phyloP scores from a whole-genome alignment of 495 filamentous ascomycete genomes.

The Terfezia boudieri region DNA sequence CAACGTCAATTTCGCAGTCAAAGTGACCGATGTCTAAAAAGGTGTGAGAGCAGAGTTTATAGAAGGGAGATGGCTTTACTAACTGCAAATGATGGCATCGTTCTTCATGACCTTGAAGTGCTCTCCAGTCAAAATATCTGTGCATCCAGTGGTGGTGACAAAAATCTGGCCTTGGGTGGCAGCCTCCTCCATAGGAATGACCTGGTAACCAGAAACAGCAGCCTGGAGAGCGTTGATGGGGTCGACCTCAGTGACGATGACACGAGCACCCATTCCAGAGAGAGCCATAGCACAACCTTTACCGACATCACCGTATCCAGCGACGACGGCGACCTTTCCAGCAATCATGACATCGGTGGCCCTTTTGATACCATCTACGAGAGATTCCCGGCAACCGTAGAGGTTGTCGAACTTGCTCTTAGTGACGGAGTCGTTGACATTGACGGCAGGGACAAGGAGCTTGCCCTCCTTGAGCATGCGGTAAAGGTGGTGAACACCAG shows the following conservation, averaged over 20 bases:
- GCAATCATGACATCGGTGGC: slow-evolving; percentile 99
- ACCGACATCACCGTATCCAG: slow-evolving; percentile 96
- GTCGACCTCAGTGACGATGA: slow-evolving; percentile 91
- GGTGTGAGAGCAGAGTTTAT: neutral
- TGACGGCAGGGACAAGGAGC: slow-evolving; percentile 88
- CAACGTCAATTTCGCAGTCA: slow-evolving; percentile 98
- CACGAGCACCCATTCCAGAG: slow-evolving; percentile 88
- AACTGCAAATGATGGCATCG: slow-evolving; percentile 98
- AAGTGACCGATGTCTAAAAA: slow-evolving; percentile 88
- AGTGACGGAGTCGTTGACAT: slow-evolving; percentile 97
- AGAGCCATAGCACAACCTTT: slow-evolving; percentile 96
- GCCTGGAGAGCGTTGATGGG: slow-evolving; percentile 99
- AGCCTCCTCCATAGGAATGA: slow-evolving; percentile 94
- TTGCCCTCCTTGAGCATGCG: slow-evolving; percentile 80
- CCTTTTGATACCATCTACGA: slow-evolving; percentile 99
- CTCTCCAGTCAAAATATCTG: slow-evolving; percentile 75
- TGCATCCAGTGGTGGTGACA: slow-evolving; percentile 96
- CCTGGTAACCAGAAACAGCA: slow-evolving; percentile 89
- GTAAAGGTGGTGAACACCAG: slow-evolving; percentile 98
- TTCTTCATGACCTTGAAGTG: slow-evolving; percentile 98
- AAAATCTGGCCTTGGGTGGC: slow-evolving; percentile 81
- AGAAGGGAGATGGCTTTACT: slow-evolving; percentile 19
- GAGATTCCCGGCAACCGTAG: slow-evolving; percentile 96
- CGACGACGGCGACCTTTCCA: slow-evolving; percentile 91
- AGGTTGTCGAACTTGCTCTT: slow-evolving; percentile 99